A percentile compares a stretch with the other conserved stretches of the same genome.
These are phyloP conservation scores for Cenchrus fungigraminus DNA, from an alignment of 176 grass and related monocot genomes.

Conservation along the genomic window DNA sequence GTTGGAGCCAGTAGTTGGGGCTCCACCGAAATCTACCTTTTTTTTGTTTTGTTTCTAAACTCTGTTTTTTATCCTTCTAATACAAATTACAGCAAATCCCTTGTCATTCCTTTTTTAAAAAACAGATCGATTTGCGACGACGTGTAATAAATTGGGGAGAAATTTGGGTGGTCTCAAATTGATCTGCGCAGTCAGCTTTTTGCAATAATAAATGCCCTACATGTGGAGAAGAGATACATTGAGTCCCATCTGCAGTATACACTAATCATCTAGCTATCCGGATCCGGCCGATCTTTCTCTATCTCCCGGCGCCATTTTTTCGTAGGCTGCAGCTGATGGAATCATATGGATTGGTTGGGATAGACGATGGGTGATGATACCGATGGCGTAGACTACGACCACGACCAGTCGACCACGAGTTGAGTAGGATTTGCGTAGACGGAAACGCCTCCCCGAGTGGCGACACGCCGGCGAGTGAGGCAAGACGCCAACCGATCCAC, in stretches of 20 bases:
- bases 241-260: too few relatives aligned
- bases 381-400: background rate
- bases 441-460: background rate
- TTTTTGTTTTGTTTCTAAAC: too few relatives aligned
- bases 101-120: too few relatives aligned
- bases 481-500: slow-evolving; percentile 12
- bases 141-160: too few relatives aligned
- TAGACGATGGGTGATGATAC: background rate
- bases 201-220: background rate
- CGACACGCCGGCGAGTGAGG: background rate
- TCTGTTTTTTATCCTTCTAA: too few relatives aligned
- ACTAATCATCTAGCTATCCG: too few relatives aligned
- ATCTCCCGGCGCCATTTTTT: background rate
- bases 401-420: too few relatives aligned
- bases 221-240: too few relatives aligned
- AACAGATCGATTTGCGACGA: too few relatives aligned
- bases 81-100: too few relatives aligned
- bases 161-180: background rate
- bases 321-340: background rate
- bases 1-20: too few relatives aligned
- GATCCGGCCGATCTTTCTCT: background rate
- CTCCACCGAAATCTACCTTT: too few relatives aligned
- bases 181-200: background rate
- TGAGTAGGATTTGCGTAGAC: slow-evolving; percentile 40
- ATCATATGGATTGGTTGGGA: background rate